A percentile compares a stretch with the other conserved stretches of the same genome.
These are phyloP conservation scores for Globisporangium radiosum DNA, from an alignment of 352 stramenopile species.

Conservation along the genomic window DNA sequence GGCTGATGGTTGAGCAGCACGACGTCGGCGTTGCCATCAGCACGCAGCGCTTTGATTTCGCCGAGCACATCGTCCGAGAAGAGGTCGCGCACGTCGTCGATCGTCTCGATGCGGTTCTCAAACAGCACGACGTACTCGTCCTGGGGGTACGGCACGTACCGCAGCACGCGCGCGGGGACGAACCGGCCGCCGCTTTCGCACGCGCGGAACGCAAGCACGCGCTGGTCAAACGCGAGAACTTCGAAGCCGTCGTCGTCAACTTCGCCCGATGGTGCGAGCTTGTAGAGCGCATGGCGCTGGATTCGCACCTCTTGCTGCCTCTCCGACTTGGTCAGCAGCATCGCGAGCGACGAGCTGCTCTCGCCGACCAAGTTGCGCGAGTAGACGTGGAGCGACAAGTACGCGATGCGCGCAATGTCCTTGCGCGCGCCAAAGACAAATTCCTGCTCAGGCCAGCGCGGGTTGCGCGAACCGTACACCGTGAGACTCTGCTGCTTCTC, in stretches of 20 bases:
- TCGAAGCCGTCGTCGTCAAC: slow-evolving; percentile 43
- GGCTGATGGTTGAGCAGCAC: slow-evolving; percentile 15
- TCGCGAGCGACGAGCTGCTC: slow-evolving; percentile 18
- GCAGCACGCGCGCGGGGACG: slow-evolving; percentile 43
- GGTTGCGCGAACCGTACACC: slow-evolving; percentile 54
- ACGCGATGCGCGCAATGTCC: slow-evolving; percentile 41
- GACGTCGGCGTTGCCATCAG: slow-evolving; percentile 54
- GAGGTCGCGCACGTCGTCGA: slow-evolving; percentile 51
- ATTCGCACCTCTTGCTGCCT: slow-evolving; percentile 22
- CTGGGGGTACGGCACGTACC: slow-evolving; percentile 38
- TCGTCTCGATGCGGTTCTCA: slow-evolving; percentile 45
- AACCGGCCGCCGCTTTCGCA: slow-evolving; percentile 51
- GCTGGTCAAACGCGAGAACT: slow-evolving; percentile 50
- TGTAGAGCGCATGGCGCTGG: slow-evolving; percentile 44
- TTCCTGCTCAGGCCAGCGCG: slow-evolving; percentile 52
- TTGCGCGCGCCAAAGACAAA: slow-evolving; percentile 58
- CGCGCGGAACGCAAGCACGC: slow-evolving; percentile 54
- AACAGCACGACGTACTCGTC: slow-evolving; percentile 53
- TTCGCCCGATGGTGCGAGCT: slow-evolving; percentile 41
- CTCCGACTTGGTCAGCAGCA: slow-evolving; percentile 32
- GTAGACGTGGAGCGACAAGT: slow-evolving; percentile 69
- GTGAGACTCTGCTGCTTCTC: slow-evolving; percentile 59
- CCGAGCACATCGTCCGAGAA: slow-evolving; percentile 55
- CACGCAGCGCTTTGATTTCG: slow-evolving; percentile 36
- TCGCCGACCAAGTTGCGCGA: slow-evolving; percentile 40